Base-by-base conservation (phyloP, 2,329 filamentous ascomycete genomes). In the Paecilomyces formosus region DNA sequence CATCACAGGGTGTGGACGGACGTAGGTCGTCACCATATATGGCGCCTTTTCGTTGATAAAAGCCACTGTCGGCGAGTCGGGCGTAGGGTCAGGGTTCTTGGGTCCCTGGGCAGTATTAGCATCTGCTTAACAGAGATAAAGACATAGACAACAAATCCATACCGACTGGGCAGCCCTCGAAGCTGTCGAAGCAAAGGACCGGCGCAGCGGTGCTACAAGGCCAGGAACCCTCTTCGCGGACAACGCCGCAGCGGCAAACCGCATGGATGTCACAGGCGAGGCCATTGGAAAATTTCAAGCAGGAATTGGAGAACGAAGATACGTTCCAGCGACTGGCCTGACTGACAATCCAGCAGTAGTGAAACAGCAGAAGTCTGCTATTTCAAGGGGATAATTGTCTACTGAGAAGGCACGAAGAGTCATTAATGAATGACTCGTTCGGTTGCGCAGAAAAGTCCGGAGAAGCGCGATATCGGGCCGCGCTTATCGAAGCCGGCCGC, bases 1-100 rank as follows among this genome's bases (percentile, higher is more conserved):
- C 74, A 99, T 97, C 70, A 97, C 89, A 1, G 92, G 91, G 52
- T 89, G 83, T 54, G 94, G 93, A 26, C 94, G 90, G 56, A 91
- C 86, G 76, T 99, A 99, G 56, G 94, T 99, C 1, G 92, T 88
- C 28, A 99, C 89, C 93, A 99, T 97, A 77, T 87, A 97, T 2
- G 89, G 88, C 31, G 87, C 82, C 68, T 92, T 86, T 61, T 90
- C 85, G 64, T 85, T 82, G 63, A 96, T 85, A 60, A 96, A 82
- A 30, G 86, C 82, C 33, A 86, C 84, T 63, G 90, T 95, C 66
- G 85, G 79, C 0, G 91, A 94, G 74, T 91, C 88, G 54, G 83
- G 68, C 13, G 85, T 70, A 35, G 91, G 90, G 69, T 95, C 91
- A 54, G 88, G 82, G 64, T 88, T 90, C 9, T 68, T 82, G 77